phyloP scores from a whole-genome alignment of 176 grass and related monocot species.

The Leersia perrieri region DNA sequence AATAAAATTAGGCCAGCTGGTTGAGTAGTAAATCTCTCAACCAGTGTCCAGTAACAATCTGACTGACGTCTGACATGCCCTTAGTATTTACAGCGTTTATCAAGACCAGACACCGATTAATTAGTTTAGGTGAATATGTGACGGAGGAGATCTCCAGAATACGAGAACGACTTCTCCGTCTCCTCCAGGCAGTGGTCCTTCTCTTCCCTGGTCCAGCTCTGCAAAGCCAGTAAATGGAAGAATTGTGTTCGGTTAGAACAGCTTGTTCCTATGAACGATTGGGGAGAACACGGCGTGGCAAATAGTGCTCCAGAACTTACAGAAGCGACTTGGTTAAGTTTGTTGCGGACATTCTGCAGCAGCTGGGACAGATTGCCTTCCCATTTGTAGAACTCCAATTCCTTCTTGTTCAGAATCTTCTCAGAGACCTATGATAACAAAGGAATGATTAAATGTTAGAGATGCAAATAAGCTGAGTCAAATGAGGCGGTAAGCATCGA shows the following conservation, averaged over 20 bases:
- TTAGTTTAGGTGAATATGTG: slow-evolving; percentile 62
- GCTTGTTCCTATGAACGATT: background rate
- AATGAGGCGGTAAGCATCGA: background rate
- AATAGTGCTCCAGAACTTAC: slow-evolving; percentile 36
- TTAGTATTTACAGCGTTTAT: slow-evolving; percentile 38
- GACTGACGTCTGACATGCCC: slow-evolving; percentile 11
- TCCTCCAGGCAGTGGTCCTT: slow-evolving; percentile 88
- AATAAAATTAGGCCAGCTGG: background rate
- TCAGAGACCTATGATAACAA: slow-evolving; percentile 59
- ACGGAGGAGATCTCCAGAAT: slow-evolving; percentile 67
- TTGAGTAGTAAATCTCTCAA: background rate
- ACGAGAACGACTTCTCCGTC: slow-evolving; percentile 79
- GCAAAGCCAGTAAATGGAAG: background rate
- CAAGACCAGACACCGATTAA: background rate
- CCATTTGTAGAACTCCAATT: slow-evolving; percentile 98
- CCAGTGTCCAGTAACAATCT: background rate
- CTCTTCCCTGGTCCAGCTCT: slow-evolving; percentile 85
- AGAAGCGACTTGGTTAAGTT: slow-evolving; percentile 72
- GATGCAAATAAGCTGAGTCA: background rate
- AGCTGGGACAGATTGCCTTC: slow-evolving; percentile 74
- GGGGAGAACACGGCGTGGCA: background rate
- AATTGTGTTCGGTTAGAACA: background rate
- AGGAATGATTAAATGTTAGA: background rate
- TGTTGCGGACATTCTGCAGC: slow-evolving; percentile 76
- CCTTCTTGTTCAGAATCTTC: slow-evolving; percentile 91